These are phyloP conservation scores for Ligustrum vulgare DNA, from an alignment of 257 asterid species.

Conservation along the genomic window DNA sequence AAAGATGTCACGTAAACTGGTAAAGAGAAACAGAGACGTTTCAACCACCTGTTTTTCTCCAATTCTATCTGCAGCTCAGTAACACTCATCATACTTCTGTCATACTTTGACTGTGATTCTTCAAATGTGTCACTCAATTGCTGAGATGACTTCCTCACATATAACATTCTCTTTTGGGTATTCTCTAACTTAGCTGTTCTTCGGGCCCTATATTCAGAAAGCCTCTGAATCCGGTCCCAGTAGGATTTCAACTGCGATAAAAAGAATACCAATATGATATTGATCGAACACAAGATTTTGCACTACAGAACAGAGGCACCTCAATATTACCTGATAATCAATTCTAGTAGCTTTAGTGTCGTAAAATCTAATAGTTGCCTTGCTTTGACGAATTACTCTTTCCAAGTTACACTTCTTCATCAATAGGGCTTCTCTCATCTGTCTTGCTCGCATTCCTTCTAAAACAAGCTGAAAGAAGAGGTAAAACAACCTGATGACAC, in stretches of 20 bases:
- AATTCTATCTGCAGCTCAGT: constrained; percentile 80
- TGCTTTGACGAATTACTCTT: constrained; percentile 60
- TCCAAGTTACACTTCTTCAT: constrained; percentile 65
- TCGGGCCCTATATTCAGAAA: constrained; percentile 64
- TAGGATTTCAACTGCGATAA: constrained; percentile 69
- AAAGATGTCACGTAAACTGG: not conserved
- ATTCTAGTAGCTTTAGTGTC: constrained; percentile 70
- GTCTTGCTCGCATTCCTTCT: constrained; percentile 76
- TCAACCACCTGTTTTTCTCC: constrained; percentile 77
- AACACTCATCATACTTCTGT: constrained; percentile 52
- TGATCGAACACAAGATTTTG: not conserved
- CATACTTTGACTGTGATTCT: constrained; percentile 67
- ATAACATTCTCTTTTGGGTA: constrained; percentile 55
- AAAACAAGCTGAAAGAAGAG: constrained; percentile 74
- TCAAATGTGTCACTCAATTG: constrained; percentile 56
- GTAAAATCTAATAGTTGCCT: constrained; percentile 54
- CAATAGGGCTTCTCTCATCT: constrained; percentile 52
- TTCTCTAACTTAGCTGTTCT: constrained; percentile 49
- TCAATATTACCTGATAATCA: constrained; percentile 74
- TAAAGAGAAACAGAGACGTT: constrained; percentile 12
- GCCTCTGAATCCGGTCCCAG: constrained; percentile 65
- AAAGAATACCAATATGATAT: constrained; percentile 16
- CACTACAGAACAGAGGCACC: not conserved
- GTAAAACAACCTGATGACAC: constrained; percentile 8
- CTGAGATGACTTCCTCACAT: constrained; percentile 59